A percentile compares a stretch with the other conserved stretches of the same genome.
These are phyloP conservation scores for Rhizopogon vulgaris DNA, from an alignment of 768 basidiomycete species.

Conservation along the genomic window DNA sequence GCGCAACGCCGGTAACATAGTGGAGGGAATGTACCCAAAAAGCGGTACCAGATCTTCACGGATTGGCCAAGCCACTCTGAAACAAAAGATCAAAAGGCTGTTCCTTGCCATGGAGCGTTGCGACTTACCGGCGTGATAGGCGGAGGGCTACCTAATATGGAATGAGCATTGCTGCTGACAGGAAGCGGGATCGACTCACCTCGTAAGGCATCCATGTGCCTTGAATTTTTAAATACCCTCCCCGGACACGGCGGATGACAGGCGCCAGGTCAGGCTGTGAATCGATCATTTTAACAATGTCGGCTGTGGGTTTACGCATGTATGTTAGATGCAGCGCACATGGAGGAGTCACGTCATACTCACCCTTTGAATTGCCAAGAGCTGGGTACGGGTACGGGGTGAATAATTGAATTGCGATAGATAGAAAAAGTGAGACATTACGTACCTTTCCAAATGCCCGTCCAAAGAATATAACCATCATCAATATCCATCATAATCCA, in stretches of 20 bases:
- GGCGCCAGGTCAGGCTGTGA: constrained; percentile 83
- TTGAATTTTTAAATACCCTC: constrained; percentile 87
- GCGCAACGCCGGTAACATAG: not conserved
- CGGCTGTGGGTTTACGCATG: constrained; percentile 42
- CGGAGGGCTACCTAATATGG: constrained; percentile 62
- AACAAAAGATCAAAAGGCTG: constrained; percentile 9
- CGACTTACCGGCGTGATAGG: constrained; percentile 67
- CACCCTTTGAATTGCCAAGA: constrained; percentile 86
- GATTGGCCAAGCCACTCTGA: constrained; percentile 83
- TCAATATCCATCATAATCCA: constrained; percentile 97
- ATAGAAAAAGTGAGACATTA: not conserved
- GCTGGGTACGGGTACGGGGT: constrained; percentile 36
- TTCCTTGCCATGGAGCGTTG: constrained; percentile 8
- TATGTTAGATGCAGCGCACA: constrained; percentile 14
- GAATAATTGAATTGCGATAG: constrained; percentile 1
- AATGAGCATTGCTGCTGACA: constrained; percentile 10
- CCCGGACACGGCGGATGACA: constrained; percentile 77
- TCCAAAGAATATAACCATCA: constrained; percentile 89
- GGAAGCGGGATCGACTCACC: constrained; percentile 32
- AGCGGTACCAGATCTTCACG: constrained; percentile 82
- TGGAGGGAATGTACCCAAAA: constrained; percentile 57
- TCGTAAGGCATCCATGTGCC: constrained; percentile 95
- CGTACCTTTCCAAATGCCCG: constrained; percentile 90
- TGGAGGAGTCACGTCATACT: constrained; percentile 9
- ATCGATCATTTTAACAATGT: constrained; percentile 91